Base-by-base conservation (phyloP, 108 stramenopile species). In the Fragilaria crotonensis region DNA sequence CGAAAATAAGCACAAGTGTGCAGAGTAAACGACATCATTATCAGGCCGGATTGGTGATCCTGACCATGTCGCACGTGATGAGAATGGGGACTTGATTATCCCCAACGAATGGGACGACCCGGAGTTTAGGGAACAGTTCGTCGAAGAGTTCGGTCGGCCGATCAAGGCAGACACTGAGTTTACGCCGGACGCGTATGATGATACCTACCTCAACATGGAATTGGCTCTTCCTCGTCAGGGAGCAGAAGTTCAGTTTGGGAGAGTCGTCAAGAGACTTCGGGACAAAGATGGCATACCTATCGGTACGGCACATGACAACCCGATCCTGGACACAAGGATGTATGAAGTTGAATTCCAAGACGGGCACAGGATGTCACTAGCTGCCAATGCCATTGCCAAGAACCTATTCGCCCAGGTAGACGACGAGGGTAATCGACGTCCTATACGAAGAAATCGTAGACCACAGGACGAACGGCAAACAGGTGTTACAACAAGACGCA, bases 351-450 rank as follows among this genome's bases (percentile, higher is more conserved):
- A n/a, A n/a, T n/a, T n/a, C n/a, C n/a, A n/a, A n/a, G n/a, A n/a
- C 45, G 67, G 67, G 23, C n/a, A 21, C 14, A 30, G 28, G 2
- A 36, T 23, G 11, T 27, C 36, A n/a, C 19, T 68, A 30, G 33
- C 59, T 33, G 51, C 59, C 3, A 68, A 68, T 54, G 41, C 46
- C 11, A 58, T 61, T 30, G 67, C 67, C 52, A 52, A 44, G 52
- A 49, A 46, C 41, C 29, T 68, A 19, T 25, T 53, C 11, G 28
- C 67, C 62, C 28, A 67, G 60, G 29, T 47, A 54, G 2, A 60
- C 53, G 17, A 48, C 55, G 25, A 45, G 72, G 53, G 70, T 17
- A 5, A 21, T 7, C 49, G n/a, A 21, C 49, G 21, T 11, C 7
- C 7, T 11, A 50, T 50, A 20, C 49, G 49, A 17, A 17, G 49